These are phyloP conservation scores for Mucor piriformis DNA, from an alignment of 371 early-diverging fungal species.

Conservation along the genomic window DNA sequence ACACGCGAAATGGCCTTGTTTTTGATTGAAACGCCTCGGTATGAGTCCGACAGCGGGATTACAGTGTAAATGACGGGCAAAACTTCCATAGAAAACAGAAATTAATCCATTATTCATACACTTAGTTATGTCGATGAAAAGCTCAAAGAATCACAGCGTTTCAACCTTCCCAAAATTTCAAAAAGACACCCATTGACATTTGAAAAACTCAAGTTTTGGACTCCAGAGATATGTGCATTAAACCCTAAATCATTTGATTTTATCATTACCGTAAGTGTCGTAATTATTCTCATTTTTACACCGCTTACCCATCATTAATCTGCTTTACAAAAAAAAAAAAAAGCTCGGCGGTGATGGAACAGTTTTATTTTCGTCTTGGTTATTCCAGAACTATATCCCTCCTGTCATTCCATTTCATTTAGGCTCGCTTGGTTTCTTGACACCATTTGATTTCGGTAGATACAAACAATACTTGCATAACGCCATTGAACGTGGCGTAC, in stretches of 20 bases:
- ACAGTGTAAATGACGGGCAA: conserved; percentile 65
- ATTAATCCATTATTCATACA: too few relatives aligned
- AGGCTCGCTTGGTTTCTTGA: conserved; percentile 91
- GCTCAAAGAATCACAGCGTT: conserved; percentile 60
- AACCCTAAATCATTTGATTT: conserved; percentile 78
- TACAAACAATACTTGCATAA: conserved; percentile 60
- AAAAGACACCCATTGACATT: conserved; percentile 27
- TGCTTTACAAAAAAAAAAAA: background rate
- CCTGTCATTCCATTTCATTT: conserved; percentile 90
- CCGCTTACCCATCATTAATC: conserved; percentile 34
- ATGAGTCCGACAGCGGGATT: conserved; percentile 54
- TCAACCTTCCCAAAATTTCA: conserved; percentile 51
- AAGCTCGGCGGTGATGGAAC: conserved; percentile 91
- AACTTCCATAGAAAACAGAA: background rate
- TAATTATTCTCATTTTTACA: background rate
- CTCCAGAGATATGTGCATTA: conserved; percentile 69
- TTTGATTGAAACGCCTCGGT: conserved; percentile 65
- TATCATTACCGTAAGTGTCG: conserved; percentile 75
- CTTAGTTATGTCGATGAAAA: conserved; percentile 71
- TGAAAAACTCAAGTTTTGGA: conserved; percentile 75
- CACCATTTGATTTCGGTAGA: conserved; percentile 79
- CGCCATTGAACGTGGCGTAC: conserved; percentile 72
- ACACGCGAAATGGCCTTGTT: conserved; percentile 83
- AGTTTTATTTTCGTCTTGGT: conserved; percentile 87
- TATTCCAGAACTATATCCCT: conserved; percentile 91